Percentiles rank a stretch among this genome's conserved stretches.
Evolutionary conservation across 1,284 basidiomycete species (phyloP).

Genomic region (Amylostereum areolatum): DNA sequence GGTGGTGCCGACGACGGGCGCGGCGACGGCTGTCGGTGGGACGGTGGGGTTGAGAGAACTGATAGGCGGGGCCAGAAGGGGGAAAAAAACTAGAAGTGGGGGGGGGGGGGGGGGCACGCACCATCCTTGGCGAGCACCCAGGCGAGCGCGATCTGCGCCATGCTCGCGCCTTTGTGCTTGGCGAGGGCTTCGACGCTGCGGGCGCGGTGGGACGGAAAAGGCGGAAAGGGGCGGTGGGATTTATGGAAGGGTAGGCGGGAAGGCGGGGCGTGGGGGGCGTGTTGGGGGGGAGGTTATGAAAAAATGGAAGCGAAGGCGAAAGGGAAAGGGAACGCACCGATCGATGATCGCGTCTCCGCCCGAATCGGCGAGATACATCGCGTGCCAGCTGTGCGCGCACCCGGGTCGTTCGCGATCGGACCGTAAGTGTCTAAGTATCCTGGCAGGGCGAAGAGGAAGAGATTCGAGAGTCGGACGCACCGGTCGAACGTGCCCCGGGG

Average conservation of each 20-base stretch:
- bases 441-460: background rate
- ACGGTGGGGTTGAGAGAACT: background rate
- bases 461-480: background rate
- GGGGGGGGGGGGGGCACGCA: constrained; percentile 6
- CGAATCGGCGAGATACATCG: background rate
- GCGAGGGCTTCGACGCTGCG: constrained; percentile 2
- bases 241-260: too few relatives aligned
- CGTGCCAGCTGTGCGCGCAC: background rate
- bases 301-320: background rate
- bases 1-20: constrained; percentile 6
- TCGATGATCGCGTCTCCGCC: constrained; percentile 3
- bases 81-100: too few relatives aligned
- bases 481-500: background rate
- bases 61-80: too few relatives aligned
- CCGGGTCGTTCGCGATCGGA: too few relatives aligned
- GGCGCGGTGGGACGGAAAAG: too few relatives aligned
- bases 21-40: constrained; percentile 1
- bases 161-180: background rate
- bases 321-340: background rate
- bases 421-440: background rate
- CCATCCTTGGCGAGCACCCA: constrained; percentile 1
- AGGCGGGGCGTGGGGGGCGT: too few relatives aligned
- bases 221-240: too few relatives aligned
- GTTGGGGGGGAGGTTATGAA: background rate
- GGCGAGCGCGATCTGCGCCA: constrained; percentile 2